Conservation (phyloP, 257 asterid genomes). For the Ajuga chamaepitys region DNA sequence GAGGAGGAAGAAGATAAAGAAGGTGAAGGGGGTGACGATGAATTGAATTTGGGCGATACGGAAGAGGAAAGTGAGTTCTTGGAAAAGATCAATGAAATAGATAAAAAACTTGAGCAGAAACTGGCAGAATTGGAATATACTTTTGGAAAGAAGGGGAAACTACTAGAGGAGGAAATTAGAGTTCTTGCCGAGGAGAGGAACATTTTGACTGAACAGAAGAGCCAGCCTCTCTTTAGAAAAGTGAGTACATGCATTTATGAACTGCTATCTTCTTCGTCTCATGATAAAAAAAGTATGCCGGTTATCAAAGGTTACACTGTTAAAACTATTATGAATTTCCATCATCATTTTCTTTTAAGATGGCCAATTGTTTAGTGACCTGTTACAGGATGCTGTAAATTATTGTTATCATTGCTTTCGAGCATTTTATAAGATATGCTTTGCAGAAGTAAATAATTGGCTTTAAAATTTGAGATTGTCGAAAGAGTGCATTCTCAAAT, state of each 20-base stretch:
- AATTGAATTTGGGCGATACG: conserved; percentile 63
- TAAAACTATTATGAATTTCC: not conserved
- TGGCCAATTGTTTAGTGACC: not conserved
- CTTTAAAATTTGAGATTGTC: not conserved
- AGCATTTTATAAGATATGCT: not conserved
- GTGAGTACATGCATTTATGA: conserved; percentile 31
- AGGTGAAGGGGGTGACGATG: conserved; percentile 41
- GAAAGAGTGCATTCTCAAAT: not conserved
- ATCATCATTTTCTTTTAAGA: not conserved
- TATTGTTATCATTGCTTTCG: no score
- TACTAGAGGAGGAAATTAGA: conserved; percentile 83
- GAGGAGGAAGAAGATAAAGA: conserved; percentile 42
- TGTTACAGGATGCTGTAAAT: not conserved
- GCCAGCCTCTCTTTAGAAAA: conserved; percentile 79
- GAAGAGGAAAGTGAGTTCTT: conserved; percentile 70
- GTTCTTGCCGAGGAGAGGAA: conserved; percentile 98
- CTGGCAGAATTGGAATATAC: conserved; percentile 79
- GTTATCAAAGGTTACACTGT: not conserved
- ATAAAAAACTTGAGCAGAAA: conserved; percentile 66
- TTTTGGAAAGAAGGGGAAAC: conserved; percentile 82
- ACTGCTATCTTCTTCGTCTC: not conserved
- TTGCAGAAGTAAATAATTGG: not conserved
- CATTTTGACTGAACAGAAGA: conserved; percentile 74
- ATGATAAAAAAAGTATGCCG: not conserved
- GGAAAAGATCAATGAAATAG: conserved; percentile 69